Percentiles rank a stretch among this genome's conserved stretches.
Conservation (phyloP, 257 asterid species). For the Orobanche coerulescens region DNA sequence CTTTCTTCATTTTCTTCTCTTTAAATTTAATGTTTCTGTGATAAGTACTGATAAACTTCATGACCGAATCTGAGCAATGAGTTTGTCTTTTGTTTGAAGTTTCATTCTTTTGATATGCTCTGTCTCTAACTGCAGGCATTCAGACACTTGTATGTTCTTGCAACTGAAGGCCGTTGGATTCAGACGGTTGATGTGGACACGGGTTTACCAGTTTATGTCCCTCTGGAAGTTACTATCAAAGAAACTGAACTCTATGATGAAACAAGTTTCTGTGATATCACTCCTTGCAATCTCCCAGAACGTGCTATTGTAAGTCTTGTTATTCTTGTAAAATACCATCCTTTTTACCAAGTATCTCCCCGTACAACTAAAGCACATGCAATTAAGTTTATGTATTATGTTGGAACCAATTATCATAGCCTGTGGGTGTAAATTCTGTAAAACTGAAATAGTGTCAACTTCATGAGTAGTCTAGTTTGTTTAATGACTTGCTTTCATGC, state of each 20-base stretch:
- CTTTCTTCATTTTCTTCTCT: not conserved
- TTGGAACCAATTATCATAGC: not conserved
- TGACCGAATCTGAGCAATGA: not conserved
- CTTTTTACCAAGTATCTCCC: not conserved
- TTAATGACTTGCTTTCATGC: not conserved
- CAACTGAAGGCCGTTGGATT: conserved; percentile 97
- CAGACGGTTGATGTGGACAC: conserved; percentile 97
- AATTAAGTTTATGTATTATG: conserved; percentile 1
- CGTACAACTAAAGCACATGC: conserved; percentile 8
- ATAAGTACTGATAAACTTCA: not conserved
- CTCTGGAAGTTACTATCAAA: conserved; percentile 72
- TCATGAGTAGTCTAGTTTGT: conserved; percentile 14
- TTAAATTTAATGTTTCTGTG: not conserved
- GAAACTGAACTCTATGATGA: conserved; percentile 79
- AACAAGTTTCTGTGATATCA: conserved; percentile 89
- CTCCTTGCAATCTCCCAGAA: conserved; percentile 97
- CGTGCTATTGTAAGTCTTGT: conserved; percentile 70
- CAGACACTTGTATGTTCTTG: conserved; percentile 97
- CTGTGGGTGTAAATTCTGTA: conserved; percentile 5
- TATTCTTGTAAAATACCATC: conserved; percentile 11
- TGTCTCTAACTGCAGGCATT: conserved; percentile 54
- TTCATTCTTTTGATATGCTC: conserved; percentile 12
- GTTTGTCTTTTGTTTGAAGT: conserved; percentile 1
- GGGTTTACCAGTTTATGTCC: conserved; percentile 87
- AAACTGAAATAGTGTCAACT: conserved; percentile 3